Percentiles rank a stretch among this genome's conserved stretches.
Evolutionary conservation across 345 rosid genomes (phyloP).

Genomic region (Punica granatum): DNA sequence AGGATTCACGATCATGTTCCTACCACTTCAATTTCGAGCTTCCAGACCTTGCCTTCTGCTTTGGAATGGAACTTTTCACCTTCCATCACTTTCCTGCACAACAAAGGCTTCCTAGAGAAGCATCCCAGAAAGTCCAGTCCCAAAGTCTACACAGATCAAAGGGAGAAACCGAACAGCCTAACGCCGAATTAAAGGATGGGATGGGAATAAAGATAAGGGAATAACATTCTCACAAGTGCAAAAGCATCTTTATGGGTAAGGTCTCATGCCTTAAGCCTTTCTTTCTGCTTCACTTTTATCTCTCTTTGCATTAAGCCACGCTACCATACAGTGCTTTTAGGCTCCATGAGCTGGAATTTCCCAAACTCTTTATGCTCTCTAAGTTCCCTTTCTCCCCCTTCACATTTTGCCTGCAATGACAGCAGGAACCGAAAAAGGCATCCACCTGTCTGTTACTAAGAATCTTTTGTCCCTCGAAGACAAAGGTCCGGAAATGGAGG

Average conservation of each 20-base stretch:
- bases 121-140: background rate
- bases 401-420: background rate
- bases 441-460: background rate
- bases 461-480: conserved; percentile 4
- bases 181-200: conserved; percentile 11
- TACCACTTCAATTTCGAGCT: background rate
- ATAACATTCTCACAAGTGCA: conserved; percentile 8
- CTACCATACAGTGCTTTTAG: conserved; percentile 6
- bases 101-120: background rate
- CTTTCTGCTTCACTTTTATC: background rate
- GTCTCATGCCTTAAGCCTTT: conserved; percentile 18
- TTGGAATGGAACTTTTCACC: background rate
- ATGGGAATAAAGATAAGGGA: conserved; percentile 29
- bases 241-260: conserved; percentile 32
- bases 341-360: conserved; percentile 9
- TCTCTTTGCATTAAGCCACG: conserved; percentile 18
- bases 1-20: background rate
- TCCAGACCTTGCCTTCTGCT: background rate
- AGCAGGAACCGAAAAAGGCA: conserved; percentile 1
- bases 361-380: background rate
- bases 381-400: background rate
- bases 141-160: background rate
- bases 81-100: background rate
- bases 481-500: background rate
- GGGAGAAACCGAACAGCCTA: background rate